Conservation (phyloP, 441 rosid genomes). For the Iberis amara region DNA sequence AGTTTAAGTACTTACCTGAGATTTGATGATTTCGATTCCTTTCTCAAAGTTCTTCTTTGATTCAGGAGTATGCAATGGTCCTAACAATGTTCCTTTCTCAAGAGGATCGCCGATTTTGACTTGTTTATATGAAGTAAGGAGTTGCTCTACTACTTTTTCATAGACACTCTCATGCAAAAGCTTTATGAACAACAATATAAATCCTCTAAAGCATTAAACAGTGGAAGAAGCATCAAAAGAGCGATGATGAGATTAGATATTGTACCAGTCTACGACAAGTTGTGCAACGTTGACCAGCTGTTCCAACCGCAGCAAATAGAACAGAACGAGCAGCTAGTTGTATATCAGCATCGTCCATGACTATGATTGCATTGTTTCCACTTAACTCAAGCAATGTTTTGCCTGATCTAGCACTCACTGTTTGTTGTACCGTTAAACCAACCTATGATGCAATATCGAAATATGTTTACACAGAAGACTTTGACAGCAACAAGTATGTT, state of each 20-base stretch:
- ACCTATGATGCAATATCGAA: conserved; percentile 43
- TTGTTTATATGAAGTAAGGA: conserved; percentile 70
- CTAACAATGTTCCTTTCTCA: conserved; percentile 78
- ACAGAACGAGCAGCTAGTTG: conserved; percentile 80
- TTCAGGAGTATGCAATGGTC: conserved; percentile 74
- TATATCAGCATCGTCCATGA: conserved; percentile 89
- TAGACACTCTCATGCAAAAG: conserved; percentile 81
- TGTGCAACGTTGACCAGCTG: conserved; percentile 98
- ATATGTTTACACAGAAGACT: neutral
- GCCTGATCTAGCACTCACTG: conserved; percentile 76
- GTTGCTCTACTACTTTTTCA: conserved; percentile 62
- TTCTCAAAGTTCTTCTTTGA: conserved; percentile 74
- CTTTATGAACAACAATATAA: conserved; percentile 36
- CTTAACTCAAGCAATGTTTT: conserved; percentile 88
- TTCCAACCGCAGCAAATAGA: conserved; percentile 94
- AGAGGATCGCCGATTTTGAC: conserved; percentile 91
- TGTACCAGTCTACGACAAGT: conserved; percentile 97
- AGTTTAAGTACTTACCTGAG: conserved; percentile 59
- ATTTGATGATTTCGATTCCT: conserved; percentile 83
- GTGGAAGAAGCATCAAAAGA: neutral
- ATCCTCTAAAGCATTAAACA: neutral
- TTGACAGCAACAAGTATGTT: neutral
- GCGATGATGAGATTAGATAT: conserved; percentile 16
- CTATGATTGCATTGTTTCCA: conserved; percentile 90
- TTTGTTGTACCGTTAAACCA: conserved; percentile 72